Evolutionary conservation across 176 grass and related monocot genomes (phyloP).

Genomic region (Urochloa ruziziensis): DNA sequence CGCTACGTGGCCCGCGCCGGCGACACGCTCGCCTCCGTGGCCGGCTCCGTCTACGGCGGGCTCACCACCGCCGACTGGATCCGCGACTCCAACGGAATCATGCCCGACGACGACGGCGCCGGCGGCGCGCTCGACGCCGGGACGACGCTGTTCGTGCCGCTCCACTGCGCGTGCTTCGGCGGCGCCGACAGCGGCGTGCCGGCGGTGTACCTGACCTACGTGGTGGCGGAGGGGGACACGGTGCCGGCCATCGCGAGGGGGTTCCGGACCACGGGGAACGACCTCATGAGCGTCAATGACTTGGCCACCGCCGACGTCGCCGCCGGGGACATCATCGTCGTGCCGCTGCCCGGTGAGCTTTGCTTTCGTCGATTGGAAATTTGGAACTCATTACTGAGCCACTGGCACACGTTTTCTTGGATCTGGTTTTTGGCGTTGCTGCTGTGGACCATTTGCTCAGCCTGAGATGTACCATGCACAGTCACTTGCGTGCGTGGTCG

Average conservation of each 20-base stretch:
- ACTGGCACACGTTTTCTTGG: not conserved
- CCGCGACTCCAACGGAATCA: constrained; percentile 59
- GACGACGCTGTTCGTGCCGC: constrained; percentile 61
- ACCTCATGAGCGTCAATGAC: constrained; percentile 70
- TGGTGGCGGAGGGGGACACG: constrained; percentile 54
- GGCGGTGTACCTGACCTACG: constrained; percentile 74
- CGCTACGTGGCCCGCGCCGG: constrained; percentile 66
- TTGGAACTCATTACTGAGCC: too few relatives aligned
- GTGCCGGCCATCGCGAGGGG: constrained; percentile 48
- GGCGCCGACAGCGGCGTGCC: constrained; percentile 61
- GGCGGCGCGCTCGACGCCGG: constrained; percentile 54
- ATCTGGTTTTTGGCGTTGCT: constrained; percentile 22
- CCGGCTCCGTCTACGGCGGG: constrained; percentile 55
- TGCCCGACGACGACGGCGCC: constrained; percentile 12
- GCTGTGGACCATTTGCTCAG: not conserved
- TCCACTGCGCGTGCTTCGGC: constrained; percentile 90
- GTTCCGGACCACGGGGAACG: constrained; percentile 60
- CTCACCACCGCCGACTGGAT: constrained; percentile 81
- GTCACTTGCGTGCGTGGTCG: not conserved
- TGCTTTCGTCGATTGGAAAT: not conserved
- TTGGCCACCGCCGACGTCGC: constrained; percentile 52
- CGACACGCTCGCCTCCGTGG: constrained; percentile 68
- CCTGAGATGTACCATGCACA: not conserved
- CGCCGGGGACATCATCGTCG: constrained; percentile 78
- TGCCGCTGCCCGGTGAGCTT: constrained; percentile 63